phyloP scores from a whole-genome alignment of 2,329 filamentous ascomycete genomes.

The Arthrocladium fulminans region DNA sequence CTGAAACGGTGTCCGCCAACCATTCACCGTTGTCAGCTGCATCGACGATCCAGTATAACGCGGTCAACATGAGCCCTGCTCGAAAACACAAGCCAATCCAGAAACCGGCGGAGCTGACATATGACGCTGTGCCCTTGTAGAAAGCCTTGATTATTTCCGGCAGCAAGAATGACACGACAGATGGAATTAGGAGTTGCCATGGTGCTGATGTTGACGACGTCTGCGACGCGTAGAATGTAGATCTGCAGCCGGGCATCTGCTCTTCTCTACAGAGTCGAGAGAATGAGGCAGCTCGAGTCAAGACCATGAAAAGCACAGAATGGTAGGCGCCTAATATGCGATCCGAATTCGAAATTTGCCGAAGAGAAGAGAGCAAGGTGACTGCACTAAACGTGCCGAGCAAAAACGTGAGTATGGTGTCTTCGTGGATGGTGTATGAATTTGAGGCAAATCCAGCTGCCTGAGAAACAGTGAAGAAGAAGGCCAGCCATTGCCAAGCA shows the following conservation, averaged over 20 bases:
- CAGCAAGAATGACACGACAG: conserved; percentile 57
- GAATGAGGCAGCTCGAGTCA: conserved; percentile 72
- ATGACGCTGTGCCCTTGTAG: conserved; percentile 72
- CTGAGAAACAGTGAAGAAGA: conserved; percentile 73
- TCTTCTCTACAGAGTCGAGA: conserved; percentile 93
- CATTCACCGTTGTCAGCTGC: conserved; percentile 79
- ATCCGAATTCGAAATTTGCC: conserved; percentile 58
- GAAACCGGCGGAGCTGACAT: conserved; percentile 71
- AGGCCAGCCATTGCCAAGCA: conserved; percentile 80
- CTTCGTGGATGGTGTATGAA: conserved; percentile 98
- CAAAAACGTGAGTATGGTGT: conserved; percentile 87
- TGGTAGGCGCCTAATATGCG: conserved; percentile 74
- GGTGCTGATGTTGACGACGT: conserved; percentile 80
- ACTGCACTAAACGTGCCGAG: conserved; percentile 75
- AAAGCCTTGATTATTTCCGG: conserved; percentile 71
- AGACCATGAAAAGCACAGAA: conserved; percentile 68
- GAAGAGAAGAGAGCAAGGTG: conserved; percentile 65
- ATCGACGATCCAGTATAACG: conserved; percentile 80
- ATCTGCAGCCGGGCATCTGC: conserved; percentile 93
- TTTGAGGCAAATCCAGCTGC: conserved; percentile 95
- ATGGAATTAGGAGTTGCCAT: conserved; percentile 74
- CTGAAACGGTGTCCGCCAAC: conserved; percentile 53
- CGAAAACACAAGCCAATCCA: conserved; percentile 74
- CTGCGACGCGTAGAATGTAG: conserved; percentile 88
- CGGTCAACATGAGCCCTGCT: conserved; percentile 62